Conservation (phyloP, 1,284 basidiomycete genomes). For the Fereydounia khargensis region DNA sequence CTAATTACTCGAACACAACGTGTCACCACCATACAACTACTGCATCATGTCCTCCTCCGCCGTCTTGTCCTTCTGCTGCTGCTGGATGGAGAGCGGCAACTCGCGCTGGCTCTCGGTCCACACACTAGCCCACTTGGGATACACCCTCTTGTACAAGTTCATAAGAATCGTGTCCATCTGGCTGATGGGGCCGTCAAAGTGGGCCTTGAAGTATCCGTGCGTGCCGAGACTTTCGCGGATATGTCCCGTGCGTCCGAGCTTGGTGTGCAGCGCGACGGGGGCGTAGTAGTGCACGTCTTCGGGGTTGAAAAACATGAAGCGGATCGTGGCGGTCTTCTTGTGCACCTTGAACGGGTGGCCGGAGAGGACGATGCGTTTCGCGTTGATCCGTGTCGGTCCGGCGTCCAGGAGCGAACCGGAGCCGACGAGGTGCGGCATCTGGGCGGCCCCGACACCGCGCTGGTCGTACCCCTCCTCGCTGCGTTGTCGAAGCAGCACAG, state of each 20-base stretch:
- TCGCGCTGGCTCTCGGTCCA: slow-evolving; percentile 6
- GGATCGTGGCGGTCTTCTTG: slow-evolving; percentile 93
- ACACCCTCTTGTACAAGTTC: slow-evolving; percentile 66
- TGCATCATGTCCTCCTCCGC: no score
- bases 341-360: slow-evolving; percentile 97
- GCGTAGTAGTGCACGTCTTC: slow-evolving; percentile 92
- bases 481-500: slow-evolving; percentile 42
- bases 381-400: slow-evolving; percentile 77
- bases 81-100: slow-evolving; percentile 3
- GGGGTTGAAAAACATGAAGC: slow-evolving; percentile 98
- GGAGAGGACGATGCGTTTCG: slow-evolving; percentile 88
- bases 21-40: no score
- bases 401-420: slow-evolving; percentile 83
- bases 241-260: slow-evolving; percentile 86
- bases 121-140: slow-evolving; percentile 69
- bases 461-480: slow-evolving; percentile 43
- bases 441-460: slow-evolving; percentile 44
- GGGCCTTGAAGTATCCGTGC: slow-evolving; percentile 92
- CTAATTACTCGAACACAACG: no score
- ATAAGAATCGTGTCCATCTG: slow-evolving; percentile 70
- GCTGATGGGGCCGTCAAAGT: slow-evolving; percentile 89
- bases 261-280: slow-evolving; percentile 88
- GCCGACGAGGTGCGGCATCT: slow-evolving; percentile 71
- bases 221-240: slow-evolving; percentile 89
- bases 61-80: no score